phyloP scores from a whole-genome alignment of 164 flowering plant species.

The Stephania cephalantha region DNA sequence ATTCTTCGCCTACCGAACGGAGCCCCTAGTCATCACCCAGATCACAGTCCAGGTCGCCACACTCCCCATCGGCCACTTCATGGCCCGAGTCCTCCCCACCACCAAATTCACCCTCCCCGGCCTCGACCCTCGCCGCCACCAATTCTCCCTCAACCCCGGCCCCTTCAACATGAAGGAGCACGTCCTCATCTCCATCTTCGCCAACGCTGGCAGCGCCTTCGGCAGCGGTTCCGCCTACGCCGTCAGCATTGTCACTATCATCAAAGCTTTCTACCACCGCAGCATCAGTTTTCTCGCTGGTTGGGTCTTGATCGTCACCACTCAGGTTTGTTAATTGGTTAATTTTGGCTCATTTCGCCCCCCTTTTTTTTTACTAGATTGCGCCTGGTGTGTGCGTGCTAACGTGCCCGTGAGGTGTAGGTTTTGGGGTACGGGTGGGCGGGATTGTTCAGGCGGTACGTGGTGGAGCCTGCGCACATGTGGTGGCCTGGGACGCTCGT shows the following conservation, averaged over 20 bases:
- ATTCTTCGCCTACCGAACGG: slow-evolving; percentile 73
- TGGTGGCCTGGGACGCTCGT: slow-evolving; percentile 58
- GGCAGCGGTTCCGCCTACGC: slow-evolving; percentile 58
- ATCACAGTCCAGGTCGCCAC: slow-evolving; percentile 61
- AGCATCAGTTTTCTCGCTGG: slow-evolving; percentile 49
- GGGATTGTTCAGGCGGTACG: slow-evolving; percentile 43
- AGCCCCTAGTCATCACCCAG: slow-evolving; percentile 54
- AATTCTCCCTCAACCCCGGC: slow-evolving; percentile 61
- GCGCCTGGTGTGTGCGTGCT: not conserved
- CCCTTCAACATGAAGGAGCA: slow-evolving; percentile 81
- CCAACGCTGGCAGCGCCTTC: slow-evolving; percentile 71
- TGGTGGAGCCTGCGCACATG: slow-evolving; percentile 58
- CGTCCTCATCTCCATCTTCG: slow-evolving; percentile 65
- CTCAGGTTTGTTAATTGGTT: slow-evolving; percentile 38
- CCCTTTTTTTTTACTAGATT: not conserved
- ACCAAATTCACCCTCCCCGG: slow-evolving; percentile 31
- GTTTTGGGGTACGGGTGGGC: slow-evolving; percentile 65
- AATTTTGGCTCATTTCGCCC: too few species aligned
- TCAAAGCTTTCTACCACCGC: slow-evolving; percentile 56
- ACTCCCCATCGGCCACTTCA: slow-evolving; percentile 59
- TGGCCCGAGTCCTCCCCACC: slow-evolving; percentile 46
- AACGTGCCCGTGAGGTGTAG: slow-evolving; percentile 18
- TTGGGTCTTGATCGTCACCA: slow-evolving; percentile 64
- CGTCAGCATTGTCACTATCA: slow-evolving; percentile 47
- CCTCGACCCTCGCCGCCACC: slow-evolving; percentile 20